Evolutionary conservation across 108 stramenopile species (phyloP), one percentile per base, ranked within the genome.

Genomic region (Nannochloropsis salina): DNA sequence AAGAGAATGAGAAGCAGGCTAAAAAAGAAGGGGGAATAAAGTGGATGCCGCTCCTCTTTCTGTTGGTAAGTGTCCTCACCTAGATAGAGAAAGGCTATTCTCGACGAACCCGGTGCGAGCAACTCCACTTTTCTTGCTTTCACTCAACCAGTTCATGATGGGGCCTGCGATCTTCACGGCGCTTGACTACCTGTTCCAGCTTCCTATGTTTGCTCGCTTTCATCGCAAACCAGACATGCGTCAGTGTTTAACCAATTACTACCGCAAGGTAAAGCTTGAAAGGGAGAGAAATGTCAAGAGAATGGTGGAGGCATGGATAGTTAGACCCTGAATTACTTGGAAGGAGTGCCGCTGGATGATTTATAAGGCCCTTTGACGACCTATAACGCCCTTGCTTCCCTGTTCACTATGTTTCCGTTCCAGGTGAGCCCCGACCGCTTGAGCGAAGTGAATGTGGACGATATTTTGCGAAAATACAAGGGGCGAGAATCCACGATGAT

Each of bases 1-100:
- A 74, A n/a, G 61, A 74, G 4, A n/a, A n/a, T 15, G 61, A 74
- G 61, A 74, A 74, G 61, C 20, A 4, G 61, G 61, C 61, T 15
- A 74, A 74, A n/a, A 74, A 74, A n/a, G 61, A 74, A n/a, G 61
- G 61, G 61, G 61, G 61, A n/a, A 74, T 74, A n/a, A 74, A 74
- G 61, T 74, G 61, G 61, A 15, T 74, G 61, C 61, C 61, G 8
- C n/a, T 74, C 20, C 15, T 74, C 4, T 74, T 74, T 6, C n/a
- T 74, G 8, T 2, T 74, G 20, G 61, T 74, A n/a, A 74, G 61
- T 74, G 15, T 3, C 20, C 15, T 74, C 12, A n/a, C n/a, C 20
- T 15, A 51, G 47, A 51, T 51, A n/a, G 61, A n/a, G 15, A 74
- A 74, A n/a, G 61, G 61, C 4, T 74, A n/a, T 3, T 31, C 31